A percentile compares a stretch with the other conserved stretches of the same genome.
phyloP scores from a whole-genome alignment of 2,329 filamentous ascomycete genomes.

The Canariomyces notabilis region DNA sequence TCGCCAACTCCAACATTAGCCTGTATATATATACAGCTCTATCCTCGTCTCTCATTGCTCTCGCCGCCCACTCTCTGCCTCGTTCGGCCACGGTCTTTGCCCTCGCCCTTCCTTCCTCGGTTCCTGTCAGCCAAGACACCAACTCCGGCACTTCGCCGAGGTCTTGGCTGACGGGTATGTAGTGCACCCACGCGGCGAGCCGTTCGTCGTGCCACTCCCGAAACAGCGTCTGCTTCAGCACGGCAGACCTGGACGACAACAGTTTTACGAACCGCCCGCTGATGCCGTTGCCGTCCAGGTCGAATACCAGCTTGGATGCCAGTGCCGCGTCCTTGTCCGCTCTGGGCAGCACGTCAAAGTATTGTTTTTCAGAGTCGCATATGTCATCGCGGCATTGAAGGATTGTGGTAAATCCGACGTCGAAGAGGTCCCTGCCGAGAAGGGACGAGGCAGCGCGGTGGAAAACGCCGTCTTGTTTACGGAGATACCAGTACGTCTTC shows the following conservation, averaged over 20 bases:
- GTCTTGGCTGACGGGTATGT: conserved; percentile 46
- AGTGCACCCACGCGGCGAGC: conserved; percentile 52
- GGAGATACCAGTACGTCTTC: conserved; percentile 31
- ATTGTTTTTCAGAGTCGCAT: conserved; percentile 16
- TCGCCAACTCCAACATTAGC: conserved; percentile 52
- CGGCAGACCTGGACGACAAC: conserved; percentile 41
- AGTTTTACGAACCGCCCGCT: conserved; percentile 50
- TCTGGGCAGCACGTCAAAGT: conserved; percentile 18
- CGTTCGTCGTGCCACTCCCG: conserved; percentile 56
- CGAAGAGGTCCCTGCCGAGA: conserved; percentile 35
- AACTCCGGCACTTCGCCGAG: conserved; percentile 50
- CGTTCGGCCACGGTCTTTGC: conserved; percentile 48
- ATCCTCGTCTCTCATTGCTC: conserved; percentile 53
- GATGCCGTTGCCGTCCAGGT: conserved; percentile 53
- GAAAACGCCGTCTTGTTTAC: conserved; percentile 18
- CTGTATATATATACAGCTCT: conserved; percentile 57
- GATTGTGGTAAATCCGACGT: conserved; percentile 37
- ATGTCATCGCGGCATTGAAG: conserved; percentile 14
- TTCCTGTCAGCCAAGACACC: conserved; percentile 41
- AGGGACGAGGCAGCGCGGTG: conserved; percentile 27
- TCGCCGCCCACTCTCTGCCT: conserved; percentile 51
- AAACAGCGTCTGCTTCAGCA: conserved; percentile 49
- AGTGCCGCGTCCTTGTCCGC: conserved; percentile 31
- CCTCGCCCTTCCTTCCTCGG: conserved; percentile 40
- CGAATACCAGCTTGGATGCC: conserved; percentile 40